phyloP scores from a whole-genome alignment of 1,139 yeast species.

The Arxiozyma slooffiae region DNA sequence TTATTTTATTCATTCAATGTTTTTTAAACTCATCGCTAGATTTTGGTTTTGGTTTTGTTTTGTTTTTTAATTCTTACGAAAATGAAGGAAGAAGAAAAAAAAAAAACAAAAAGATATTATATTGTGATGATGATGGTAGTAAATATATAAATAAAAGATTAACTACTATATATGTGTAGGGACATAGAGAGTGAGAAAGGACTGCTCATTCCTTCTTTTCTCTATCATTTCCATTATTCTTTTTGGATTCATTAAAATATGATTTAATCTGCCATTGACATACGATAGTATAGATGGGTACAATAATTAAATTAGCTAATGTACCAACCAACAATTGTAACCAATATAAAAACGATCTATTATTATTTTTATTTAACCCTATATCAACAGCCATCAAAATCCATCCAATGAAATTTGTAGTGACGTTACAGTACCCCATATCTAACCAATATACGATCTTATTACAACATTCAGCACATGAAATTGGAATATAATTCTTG shows the following conservation, averaged over 20 bases:
- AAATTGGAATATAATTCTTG: slow-evolving; percentile 67
- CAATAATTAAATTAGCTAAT: slow-evolving; percentile 37
- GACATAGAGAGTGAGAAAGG: background rate
- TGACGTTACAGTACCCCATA: slow-evolving; percentile 62
- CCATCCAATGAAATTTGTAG: slow-evolving; percentile 86
- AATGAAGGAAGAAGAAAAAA: too few species aligned
- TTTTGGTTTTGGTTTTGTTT: too few species aligned
- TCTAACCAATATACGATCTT: slow-evolving; percentile 48
- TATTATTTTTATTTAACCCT: slow-evolving; percentile 43
- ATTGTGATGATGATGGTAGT: background rate
- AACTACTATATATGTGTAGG: too few species aligned
- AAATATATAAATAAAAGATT: too few species aligned
- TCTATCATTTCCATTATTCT: background rate
- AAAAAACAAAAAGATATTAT: background rate
- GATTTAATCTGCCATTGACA: slow-evolving; percentile 47
- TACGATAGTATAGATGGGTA: slow-evolving; percentile 51
- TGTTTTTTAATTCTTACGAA: too few species aligned
- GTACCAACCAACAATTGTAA: slow-evolving; percentile 36
- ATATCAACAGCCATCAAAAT: slow-evolving; percentile 55
- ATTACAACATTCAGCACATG: slow-evolving; percentile 58
- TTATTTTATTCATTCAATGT: background rate
- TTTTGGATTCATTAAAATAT: slow-evolving; percentile 30
- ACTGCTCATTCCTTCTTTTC: background rate
- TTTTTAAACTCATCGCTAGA: background rate
- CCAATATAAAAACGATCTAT: slow-evolving; percentile 53